Base-by-base conservation (phyloP, 176 grass and related monocot genomes). In the Tuctoria greenei region DNA sequence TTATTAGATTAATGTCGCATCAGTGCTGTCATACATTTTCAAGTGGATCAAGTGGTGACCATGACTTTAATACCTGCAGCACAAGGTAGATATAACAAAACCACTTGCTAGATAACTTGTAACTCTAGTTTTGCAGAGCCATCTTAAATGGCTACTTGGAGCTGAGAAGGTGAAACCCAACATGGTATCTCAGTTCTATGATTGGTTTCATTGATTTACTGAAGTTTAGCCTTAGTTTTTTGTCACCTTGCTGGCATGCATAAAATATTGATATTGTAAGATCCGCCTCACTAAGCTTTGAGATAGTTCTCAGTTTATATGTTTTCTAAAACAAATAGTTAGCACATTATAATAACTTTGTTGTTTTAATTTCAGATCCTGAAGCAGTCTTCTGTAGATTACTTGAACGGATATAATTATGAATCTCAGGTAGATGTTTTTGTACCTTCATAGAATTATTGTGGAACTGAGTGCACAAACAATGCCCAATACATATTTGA, bases 371-470 rank as follows among this genome's bases (percentile, higher is more conserved):
- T 66, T 77, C 84, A 97, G 91, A 69, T 94, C 63, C 50, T 94
- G 67, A 92, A 86, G 76, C 89, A 86, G 45, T 88, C 91, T 57
- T 71, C 91, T 79, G 79, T 41, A 26, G 76, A 94, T 83, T 92
- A 81, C 66, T 79, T 92, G 55, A 89, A 88, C 75, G 91, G 89
- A 81, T 91, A 86, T 87, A 78, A 74, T 80, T 79, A 74, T 62
- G 86, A 58, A 81, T 84, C 88, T 75, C 88, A 89, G 89, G 95
- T 98, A 88, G 24, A 79, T 88, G 18, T 31, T 40, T 55, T n/a
- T 72, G 4, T 21, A 71, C 40, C 16, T 60, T 58, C 40, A 79
- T 84, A 69, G 36, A 57, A 50, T 71, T 55, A 66, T 62, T 23
- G 74, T 71, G 37, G 74, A 86, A 70, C 62, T 58, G 35, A 74